Evolutionary conservation across 805 yeast genomes (phyloP).

Genomic region (Pichia cabralensis): DNA sequence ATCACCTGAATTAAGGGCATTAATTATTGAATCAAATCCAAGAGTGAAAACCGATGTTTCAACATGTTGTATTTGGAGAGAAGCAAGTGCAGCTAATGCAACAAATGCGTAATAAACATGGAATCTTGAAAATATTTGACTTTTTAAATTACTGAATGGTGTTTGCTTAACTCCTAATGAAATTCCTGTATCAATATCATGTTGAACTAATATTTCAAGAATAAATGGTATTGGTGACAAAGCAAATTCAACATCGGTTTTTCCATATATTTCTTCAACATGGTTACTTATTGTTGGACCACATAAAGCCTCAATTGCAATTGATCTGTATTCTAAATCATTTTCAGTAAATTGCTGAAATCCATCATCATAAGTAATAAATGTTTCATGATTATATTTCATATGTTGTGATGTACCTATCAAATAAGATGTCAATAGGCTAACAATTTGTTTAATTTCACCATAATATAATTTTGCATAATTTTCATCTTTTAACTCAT

Average conservation of each 20-base stretch:
- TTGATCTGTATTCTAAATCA: conserved; percentile 19
- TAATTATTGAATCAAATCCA: conserved; percentile 29
- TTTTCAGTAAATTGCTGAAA: conserved; percentile 5
- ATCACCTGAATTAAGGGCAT: conserved; percentile 27
- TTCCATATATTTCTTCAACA: conserved; percentile 33
- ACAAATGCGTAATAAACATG: conserved; percentile 38
- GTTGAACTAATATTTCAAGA: conserved; percentile 36
- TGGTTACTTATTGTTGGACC: conserved; percentile 31
- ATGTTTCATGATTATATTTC: conserved; percentile 15
- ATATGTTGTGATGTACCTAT: conserved; percentile 21
- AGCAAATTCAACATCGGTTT: conserved; percentile 23
- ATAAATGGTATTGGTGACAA: conserved; percentile 39
- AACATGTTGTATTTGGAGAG: conserved; percentile 25
- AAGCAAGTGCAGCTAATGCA: conserved; percentile 42
- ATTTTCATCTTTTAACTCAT: not conserved
- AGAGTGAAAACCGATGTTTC: conserved; percentile 28
- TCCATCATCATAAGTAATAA: conserved; percentile 16
- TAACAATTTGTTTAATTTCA: conserved; percentile 11
- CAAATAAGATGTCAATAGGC: conserved; percentile 27
- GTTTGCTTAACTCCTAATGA: conserved; percentile 9
- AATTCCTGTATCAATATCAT: conserved; percentile 19
- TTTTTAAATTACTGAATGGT: conserved; percentile 15
- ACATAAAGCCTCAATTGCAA: conserved; percentile 35
- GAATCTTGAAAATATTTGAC: conserved; percentile 19
- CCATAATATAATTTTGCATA: not conserved